Base-by-base conservation (phyloP, 805 yeast species). In the Schizosaccharomyces osmophilus region DNA sequence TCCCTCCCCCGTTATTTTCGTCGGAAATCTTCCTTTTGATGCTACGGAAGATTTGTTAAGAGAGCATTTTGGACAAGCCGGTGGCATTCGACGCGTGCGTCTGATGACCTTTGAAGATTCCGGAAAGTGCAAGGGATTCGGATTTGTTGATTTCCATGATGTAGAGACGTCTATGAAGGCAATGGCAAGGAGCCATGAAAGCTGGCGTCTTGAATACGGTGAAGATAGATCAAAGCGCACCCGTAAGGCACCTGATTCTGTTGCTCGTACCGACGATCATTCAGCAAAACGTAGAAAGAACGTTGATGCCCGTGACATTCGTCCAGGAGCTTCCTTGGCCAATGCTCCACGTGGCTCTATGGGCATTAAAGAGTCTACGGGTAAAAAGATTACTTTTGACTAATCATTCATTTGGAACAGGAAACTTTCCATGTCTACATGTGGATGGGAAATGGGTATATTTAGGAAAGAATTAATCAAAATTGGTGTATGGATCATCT, bases 21-120 rank as follows among this genome's bases (percentile, higher is more conserved):
- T 90, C 22, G 97, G 98, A 55, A 93, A 93, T 69, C 75, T 93
- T 57, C 83, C 97, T 0, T 93, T 87, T 68, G 97, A 89, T 69
- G 86, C 97, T 9, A 85, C 94, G 0, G 82, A 84, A 64, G 94
- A 85, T 39, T 72, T 82, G 64, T 74, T 90, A 55, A 82, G 81
- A 65, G 84, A 81, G 66, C 95, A 86, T 64, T 90, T 90, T 75
- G 84, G 84, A 71, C 90, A 84, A 68, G 88, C 95, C 73, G 97
- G 97, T 48, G 88, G 85, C 64, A 90, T 94, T 63, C 73, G 76
- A 36, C 60, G 80, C 65, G 80, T 90, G 61, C 80, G 98, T 71
- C 90, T 89, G 94, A 97, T 97, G 3, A 89, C 98, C n/a, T 90
- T 90, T 72, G 88, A 93, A 73, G 98, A 90, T 70, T 55, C 85